These are phyloP conservation scores for Psilocybe cyanescens DNA, from an alignment of 768 basidiomycete species.

Conservation along the genomic window DNA sequence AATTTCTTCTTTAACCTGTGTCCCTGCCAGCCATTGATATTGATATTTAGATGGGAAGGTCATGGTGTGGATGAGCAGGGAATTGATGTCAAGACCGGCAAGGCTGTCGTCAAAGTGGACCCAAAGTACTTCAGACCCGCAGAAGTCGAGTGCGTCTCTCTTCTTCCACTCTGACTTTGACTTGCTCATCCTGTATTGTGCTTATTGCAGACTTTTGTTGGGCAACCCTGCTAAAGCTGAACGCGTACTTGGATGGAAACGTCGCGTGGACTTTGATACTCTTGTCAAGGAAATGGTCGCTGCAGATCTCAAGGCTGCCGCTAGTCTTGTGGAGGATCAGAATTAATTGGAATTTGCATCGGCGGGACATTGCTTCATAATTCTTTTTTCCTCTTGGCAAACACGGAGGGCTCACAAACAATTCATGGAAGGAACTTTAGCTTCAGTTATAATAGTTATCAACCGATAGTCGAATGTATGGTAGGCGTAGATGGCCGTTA, in stretches of 20 bases:
- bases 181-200: slow-evolving; percentile 11
- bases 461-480: background rate
- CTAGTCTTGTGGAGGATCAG: slow-evolving; percentile 81
- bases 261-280: slow-evolving; percentile 78
- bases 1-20: slow-evolving; percentile 7
- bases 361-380: background rate
- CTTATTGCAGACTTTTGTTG: slow-evolving; percentile 63
- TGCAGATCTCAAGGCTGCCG: slow-evolving; percentile 75
- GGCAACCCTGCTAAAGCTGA: slow-evolving; percentile 94
- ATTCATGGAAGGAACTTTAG: background rate
- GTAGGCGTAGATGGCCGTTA: background rate
- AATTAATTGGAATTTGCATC: slow-evolving; percentile 47
- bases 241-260: slow-evolving; percentile 86
- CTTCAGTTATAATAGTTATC: background rate
- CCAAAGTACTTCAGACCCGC: slow-evolving; percentile 91
- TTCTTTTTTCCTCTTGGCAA: background rate
- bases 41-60: slow-evolving; percentile 69
- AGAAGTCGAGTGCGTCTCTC: slow-evolving; percentile 82
- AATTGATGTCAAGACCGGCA: slow-evolving; percentile 68
- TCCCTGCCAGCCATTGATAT: background rate
- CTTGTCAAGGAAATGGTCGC: slow-evolving; percentile 94
- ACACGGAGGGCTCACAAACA: background rate
- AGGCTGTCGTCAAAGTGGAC: slow-evolving; percentile 84
- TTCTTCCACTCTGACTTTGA: background rate
- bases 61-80: slow-evolving; percentile 78